Evolutionary conservation across 2,329 filamentous ascomycete genomes (phyloP), one percentile per base, ranked within the genome.

Genomic region (Colletotrichum navitas): DNA sequence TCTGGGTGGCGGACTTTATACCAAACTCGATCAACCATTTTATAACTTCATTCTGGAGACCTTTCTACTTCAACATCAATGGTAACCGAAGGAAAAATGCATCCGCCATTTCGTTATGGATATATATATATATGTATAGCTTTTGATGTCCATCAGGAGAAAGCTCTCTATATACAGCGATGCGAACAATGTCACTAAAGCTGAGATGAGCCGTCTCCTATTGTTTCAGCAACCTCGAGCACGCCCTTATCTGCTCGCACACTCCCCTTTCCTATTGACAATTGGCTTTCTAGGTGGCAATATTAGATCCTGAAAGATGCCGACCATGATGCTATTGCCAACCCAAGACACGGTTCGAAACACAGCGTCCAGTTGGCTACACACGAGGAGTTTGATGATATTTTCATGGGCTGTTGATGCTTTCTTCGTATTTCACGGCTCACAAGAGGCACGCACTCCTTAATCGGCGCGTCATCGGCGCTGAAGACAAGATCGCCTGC

Each of bases 401-500:
- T 51, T 26, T 49, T 3, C 24, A 49, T 49, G 24, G 5, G 1
- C 4, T 24, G 2, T 7, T 51, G 11, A 26, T 14, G 14, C n/a
- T 14, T 16, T 16, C 12, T 16, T 26, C 47, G 6, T 51, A 5
- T 26, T 14, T 21, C 11, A 24, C 47, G 12, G 21, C n/a, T 51
- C 47, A 26, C 3, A 2, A 16, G 10, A 1, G 1, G 3, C 2
- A 16, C 26, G 1, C 7, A 7, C 5, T 8, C 0, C 21, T 24
- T 16, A 7, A 7, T 7, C 24, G 14, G 26, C 24, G 24, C 12
- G n/a, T 16, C 47, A 8, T 16, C 21, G 5, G 12, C 24, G 45
- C 24, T 47, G 10, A 14, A 49, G 18, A 49, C 10, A 6, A 49
- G n/a, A 49, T 14, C 12, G n/a, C 47, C 12, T 14, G 11, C 12